These are phyloP conservation scores for Puya raimondii DNA, from an alignment of 176 grass and related monocot species.

Conservation along the genomic window DNA sequence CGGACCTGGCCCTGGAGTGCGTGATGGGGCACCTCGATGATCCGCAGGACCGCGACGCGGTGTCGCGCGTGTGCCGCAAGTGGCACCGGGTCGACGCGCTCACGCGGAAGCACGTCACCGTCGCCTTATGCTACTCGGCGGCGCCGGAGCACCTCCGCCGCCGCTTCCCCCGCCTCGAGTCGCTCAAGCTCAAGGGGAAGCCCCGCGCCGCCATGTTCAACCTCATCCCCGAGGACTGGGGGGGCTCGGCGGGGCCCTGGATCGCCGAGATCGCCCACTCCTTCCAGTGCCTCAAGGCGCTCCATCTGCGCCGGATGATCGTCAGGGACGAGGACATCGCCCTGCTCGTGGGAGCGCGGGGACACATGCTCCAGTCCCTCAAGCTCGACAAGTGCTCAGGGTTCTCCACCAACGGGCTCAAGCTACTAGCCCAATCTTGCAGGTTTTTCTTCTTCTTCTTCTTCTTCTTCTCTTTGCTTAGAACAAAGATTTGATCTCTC, in stretches of 20 bases:
- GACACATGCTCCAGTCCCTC: constrained; percentile 52
- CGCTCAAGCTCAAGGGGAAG: constrained; percentile 59
- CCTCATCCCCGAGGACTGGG: constrained; percentile 65
- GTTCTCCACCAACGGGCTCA: constrained; percentile 71
- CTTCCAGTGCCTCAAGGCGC: constrained; percentile 74
- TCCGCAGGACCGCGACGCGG: constrained; percentile 47
- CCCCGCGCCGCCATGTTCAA: constrained; percentile 71
- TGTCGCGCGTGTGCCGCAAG: constrained; percentile 51
- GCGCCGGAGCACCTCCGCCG: constrained; percentile 32
- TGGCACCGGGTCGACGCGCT: constrained; percentile 68
- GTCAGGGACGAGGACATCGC: constrained; percentile 51
- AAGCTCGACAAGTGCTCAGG: constrained; percentile 83
- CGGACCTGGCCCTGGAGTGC: constrained; percentile 48
- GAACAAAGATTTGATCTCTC: too few relatives aligned
- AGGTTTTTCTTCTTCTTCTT: constrained; percentile 28
- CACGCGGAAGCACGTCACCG: constrained; percentile 67
- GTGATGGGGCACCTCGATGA: constrained; percentile 53
- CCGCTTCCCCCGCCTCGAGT: constrained; percentile 52
- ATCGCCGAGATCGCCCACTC: constrained; percentile 36
- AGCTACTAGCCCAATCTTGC: constrained; percentile 60
- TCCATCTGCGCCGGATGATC: constrained; percentile 71
- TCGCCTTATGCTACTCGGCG: constrained; percentile 60
- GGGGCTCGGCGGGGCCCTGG: constrained; percentile 61
- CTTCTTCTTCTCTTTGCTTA: too few relatives aligned
- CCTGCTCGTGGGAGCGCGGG: constrained; percentile 42